Evolutionary conservation across 1,284 basidiomycete species (phyloP), one percentile per base, ranked within the genome.

Genomic region (Trichosporon sp.): DNA sequence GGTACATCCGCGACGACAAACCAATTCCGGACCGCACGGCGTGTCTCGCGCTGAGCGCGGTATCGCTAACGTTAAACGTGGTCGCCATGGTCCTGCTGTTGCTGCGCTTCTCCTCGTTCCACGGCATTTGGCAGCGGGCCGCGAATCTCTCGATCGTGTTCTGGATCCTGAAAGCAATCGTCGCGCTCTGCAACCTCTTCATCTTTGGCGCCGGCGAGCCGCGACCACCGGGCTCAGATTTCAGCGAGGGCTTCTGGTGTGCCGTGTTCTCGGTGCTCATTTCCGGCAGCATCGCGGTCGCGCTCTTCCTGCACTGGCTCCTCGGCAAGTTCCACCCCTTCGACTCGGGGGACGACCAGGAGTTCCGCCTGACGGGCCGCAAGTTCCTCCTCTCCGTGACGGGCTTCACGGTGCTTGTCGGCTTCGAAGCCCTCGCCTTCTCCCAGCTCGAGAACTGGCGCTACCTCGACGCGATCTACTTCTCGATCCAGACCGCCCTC

Each of bases 311-410:
- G 38, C 85, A 86, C 72, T 85, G 82, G 71, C 69, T 81, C 21
- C 74, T 83, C 48, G 80, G 1, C 83, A 81, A 68, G 68, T 74
- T 10, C 73, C 67, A n/a, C 32, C 68, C 37, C 19, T n/a, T 54
- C 11, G 65, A 73, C 14, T 68, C 76, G 6, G 70, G 73, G 2
- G 78, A 79, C 65, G 74, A 74, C 35, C 56, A 75, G 19, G 77
- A 83, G 40, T 70, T 85, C 16, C 77, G 80, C 21, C 72, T 79
- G 11, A 78, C 81, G 16, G 85, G 84, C 2, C 76, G 80, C 56
- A 81, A 83, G 67, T 86, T 86, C 71, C 84, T 86, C 82, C 73
- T 84, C 11, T 83, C 84, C 51, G 81, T 84, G 70, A 83, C 82
- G 0, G 68, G 80, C 32, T 80, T 86, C 71, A 78, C 85, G 19